Evolutionary conservation across 257 asterid species (phyloP).

Genomic region (Nicotiana undulata): DNA sequence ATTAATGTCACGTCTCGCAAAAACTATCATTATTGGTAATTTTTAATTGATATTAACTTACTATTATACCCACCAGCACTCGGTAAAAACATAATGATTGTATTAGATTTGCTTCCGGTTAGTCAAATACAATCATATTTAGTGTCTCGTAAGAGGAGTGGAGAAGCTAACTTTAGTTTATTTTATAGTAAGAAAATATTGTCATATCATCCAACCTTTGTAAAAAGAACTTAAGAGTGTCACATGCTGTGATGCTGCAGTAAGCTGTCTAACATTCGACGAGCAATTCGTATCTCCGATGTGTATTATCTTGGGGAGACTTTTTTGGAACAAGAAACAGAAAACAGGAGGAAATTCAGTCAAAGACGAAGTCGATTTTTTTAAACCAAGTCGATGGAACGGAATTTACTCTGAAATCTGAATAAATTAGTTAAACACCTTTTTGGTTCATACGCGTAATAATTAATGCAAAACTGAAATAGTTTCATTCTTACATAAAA

Average conservation of each 20-base stretch:
- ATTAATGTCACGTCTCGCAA: neutral
- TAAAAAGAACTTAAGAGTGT: neutral
- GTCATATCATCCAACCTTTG: neutral
- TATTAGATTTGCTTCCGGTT: neutral
- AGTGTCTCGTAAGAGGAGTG: neutral
- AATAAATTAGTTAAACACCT: too few relatives aligned
- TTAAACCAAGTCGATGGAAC: too few relatives aligned
- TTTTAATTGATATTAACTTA: neutral
- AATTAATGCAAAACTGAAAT: neutral
- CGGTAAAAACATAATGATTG: neutral
- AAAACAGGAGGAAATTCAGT: neutral
- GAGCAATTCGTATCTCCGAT: neutral
- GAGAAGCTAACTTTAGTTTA: neutral
- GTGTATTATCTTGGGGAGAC: neutral
- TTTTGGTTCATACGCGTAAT: neutral
- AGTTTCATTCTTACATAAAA: neutral
- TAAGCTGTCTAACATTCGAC: neutral
- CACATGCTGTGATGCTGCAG: neutral
- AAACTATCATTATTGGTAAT: neutral
- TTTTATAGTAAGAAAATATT: neutral
- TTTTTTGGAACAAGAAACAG: neutral
- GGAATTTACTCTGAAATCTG: too few relatives aligned
- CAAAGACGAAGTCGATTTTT: too few relatives aligned
- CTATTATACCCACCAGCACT: neutral
- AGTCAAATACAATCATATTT: neutral